These are phyloP conservation scores for Fusarium nisikadoi DNA, from an alignment of 2,329 filamentous ascomycete species.

Conservation along the genomic window DNA sequence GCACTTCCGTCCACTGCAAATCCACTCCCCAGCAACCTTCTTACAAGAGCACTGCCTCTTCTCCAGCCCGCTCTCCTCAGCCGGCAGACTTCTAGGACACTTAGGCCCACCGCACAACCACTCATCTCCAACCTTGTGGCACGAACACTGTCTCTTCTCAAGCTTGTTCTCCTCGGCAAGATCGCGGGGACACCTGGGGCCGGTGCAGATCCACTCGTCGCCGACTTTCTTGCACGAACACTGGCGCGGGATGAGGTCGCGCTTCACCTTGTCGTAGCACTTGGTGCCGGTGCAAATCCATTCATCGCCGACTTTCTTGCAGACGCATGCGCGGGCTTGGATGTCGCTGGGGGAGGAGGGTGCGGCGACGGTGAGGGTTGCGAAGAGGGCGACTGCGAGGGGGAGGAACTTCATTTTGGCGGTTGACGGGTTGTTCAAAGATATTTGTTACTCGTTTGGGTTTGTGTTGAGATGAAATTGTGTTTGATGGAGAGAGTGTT, in stretches of 20 bases:
- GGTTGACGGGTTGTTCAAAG: rapidly evolving
- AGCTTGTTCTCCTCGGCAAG: neutral
- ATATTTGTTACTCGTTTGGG: neutral
- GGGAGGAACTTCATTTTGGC: constrained; percentile 21
- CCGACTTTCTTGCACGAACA: constrained; percentile 10
- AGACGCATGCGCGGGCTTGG: constrained; percentile 6
- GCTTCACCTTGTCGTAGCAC: neutral
- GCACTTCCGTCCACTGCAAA: neutral
- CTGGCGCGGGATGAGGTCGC: neutral
- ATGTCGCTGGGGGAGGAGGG: neutral
- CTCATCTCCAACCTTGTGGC: constrained; percentile 1
- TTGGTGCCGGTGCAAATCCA: constrained; percentile 5
- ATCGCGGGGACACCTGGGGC: neutral
- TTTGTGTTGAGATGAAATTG: too few species aligned
- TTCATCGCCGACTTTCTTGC: neutral
- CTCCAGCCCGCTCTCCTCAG: neutral
- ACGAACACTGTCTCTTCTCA: constrained; percentile 6
- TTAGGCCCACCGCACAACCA: constrained; percentile 3
- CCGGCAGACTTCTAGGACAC: neutral
- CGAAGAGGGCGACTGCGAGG: constrained; percentile 13
- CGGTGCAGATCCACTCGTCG: constrained; percentile 11
- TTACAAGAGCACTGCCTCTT: constrained; percentile 1
- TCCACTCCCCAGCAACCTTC: neutral
- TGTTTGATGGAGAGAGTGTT: rapidly evolving
- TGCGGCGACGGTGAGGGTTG: constrained; percentile 11